Evolutionary conservation across 495 filamentous ascomycete species (phyloP).

Genomic region (Xylaria acuta): DNA sequence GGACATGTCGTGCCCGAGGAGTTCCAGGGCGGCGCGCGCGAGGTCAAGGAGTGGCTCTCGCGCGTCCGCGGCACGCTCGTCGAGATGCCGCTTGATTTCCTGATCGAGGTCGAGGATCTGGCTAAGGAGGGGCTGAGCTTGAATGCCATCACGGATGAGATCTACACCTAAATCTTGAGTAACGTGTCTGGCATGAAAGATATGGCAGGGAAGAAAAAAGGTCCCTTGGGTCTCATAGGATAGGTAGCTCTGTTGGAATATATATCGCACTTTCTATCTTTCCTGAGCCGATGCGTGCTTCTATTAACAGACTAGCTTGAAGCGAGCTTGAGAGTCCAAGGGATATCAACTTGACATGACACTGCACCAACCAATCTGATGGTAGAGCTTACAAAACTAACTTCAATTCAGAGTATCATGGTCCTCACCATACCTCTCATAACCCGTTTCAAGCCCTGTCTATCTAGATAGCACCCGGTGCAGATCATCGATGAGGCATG

Average conservation of each 20-base stretch:
- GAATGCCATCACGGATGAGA: conserved; percentile 80
- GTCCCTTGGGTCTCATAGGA: background rate
- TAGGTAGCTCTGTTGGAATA: background rate
- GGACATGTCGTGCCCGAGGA: conserved; percentile 87
- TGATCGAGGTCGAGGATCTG: conserved; percentile 83
- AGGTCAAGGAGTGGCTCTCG: conserved; percentile 83
- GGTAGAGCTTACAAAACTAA: too few relatives aligned
- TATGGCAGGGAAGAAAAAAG: background rate
- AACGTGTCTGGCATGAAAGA: background rate
- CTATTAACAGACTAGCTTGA: too few relatives aligned
- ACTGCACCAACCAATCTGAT: background rate
- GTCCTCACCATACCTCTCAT: too few relatives aligned
- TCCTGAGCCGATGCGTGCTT: background rate
- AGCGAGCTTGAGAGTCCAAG: background rate
- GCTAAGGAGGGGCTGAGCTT: conserved; percentile 82
- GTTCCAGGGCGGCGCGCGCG: conserved; percentile 69
- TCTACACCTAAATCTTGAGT: conserved; percentile 70
- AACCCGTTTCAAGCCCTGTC: too few relatives aligned
- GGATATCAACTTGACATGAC: background rate
- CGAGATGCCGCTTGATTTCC: conserved; percentile 91
- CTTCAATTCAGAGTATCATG: too few relatives aligned
- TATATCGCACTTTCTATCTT: background rate
- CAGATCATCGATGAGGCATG: background rate
- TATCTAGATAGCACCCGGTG: background rate
- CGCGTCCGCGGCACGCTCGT: conserved; percentile 80